Conservation (phyloP, 176 grass and related monocot species). For the Oropetium thomaeum region DNA sequence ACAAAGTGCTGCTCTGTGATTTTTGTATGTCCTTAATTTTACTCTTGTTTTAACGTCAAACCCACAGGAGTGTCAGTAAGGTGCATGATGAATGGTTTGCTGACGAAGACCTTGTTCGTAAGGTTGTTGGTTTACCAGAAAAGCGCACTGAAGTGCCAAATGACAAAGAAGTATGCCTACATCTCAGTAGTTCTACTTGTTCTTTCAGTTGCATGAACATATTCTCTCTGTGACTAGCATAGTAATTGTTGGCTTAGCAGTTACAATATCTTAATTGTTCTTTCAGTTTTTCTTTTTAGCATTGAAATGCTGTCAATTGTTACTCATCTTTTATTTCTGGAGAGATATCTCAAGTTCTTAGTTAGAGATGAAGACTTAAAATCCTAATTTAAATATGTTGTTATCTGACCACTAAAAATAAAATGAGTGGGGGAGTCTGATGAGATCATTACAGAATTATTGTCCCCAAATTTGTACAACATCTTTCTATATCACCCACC, state of each 20-base stretch:
- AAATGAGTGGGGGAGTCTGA: no score
- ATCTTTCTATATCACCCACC: no score
- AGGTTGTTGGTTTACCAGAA: slow-evolving; percentile 84
- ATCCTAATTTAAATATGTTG: neutral
- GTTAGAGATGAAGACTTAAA: neutral
- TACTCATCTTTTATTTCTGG: neutral
- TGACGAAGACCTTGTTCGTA: slow-evolving; percentile 91
- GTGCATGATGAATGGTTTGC: slow-evolving; percentile 99
- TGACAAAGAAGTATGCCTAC: slow-evolving; percentile 70
- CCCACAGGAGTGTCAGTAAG: slow-evolving; percentile 92
- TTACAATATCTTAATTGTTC: neutral
- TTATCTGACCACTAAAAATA: no score
- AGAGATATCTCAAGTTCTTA: neutral
- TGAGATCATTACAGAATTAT: no score
- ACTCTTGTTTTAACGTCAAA: slow-evolving; percentile 18
- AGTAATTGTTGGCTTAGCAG: neutral
- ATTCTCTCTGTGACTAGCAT: neutral
- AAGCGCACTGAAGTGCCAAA: slow-evolving; percentile 55
- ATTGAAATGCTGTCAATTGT: neutral
- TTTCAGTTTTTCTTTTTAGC: neutral
- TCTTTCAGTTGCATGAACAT: slow-evolving; percentile 22
- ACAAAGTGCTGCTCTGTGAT: slow-evolving; percentile 1
- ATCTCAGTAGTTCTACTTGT: slow-evolving; percentile 29
- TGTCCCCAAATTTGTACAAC: no score
- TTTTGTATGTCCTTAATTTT: slow-evolving; percentile 25